Evolutionary conservation across 176 grass and related monocot genomes (phyloP).

Genomic region (Saccharum officinarum): DNA sequence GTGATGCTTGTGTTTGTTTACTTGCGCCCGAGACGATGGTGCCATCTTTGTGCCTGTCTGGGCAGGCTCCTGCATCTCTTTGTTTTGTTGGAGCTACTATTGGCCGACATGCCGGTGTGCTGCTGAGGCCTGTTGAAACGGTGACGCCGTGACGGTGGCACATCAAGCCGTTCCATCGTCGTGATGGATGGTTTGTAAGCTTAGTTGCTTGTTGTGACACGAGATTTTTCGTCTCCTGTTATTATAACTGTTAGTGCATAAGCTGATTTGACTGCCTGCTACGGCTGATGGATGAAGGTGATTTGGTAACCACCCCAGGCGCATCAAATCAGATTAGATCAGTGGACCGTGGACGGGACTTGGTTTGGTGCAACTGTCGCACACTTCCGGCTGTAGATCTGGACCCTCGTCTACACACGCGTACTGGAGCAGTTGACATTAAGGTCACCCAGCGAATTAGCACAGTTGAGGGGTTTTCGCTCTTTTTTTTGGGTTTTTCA

Average conservation of each 20-base stretch:
- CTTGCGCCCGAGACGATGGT: neutral
- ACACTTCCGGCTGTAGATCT: neutral
- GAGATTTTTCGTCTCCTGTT: neutral
- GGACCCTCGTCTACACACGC: constrained; percentile 27
- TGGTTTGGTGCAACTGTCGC: constrained; percentile 26
- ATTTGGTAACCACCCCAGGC: neutral
- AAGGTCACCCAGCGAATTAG: constrained; percentile 3
- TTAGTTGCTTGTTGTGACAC: neutral
- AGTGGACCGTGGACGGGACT: neutral
- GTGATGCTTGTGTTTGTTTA: neutral
- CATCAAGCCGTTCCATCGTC: constrained; percentile 3
- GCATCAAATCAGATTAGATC: neutral
- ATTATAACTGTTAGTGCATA: neutral
- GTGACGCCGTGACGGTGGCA: constrained; percentile 4
- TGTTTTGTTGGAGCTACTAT: neutral
- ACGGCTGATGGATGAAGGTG: neutral
- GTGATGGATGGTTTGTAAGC: constrained; percentile 7
- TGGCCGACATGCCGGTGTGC: neutral
- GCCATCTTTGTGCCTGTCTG: neutral
- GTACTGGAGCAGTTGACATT: neutral
- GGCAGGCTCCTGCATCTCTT: neutral
- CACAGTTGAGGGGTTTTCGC: neutral
- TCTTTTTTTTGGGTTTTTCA: neutral
- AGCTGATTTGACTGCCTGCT: neutral
- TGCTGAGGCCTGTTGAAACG: neutral